phyloP scores from a whole-genome alignment of 2,329 filamentous ascomycete genomes.

The Ophiostoma tasmaniense region DNA sequence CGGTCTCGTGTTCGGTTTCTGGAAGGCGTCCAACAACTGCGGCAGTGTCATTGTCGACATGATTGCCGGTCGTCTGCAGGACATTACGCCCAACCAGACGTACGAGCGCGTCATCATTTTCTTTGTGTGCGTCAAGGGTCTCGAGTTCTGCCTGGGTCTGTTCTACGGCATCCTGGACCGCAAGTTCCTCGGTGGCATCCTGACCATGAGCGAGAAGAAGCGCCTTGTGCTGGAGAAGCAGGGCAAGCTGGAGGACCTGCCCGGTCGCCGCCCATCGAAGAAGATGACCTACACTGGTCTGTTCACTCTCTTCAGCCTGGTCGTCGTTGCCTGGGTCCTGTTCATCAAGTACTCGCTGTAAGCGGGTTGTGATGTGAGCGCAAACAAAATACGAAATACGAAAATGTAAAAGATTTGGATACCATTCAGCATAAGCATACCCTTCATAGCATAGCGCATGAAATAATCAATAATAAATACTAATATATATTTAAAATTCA shows the following conservation, averaged over 20 bases:
- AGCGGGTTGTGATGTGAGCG: background rate
- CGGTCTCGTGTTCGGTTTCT: slow-evolving; percentile 25
- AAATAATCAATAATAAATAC: background rate
- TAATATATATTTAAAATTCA: too few relatives aligned
- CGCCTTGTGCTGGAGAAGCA: slow-evolving; percentile 18
- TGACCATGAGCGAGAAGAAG: slow-evolving; percentile 22
- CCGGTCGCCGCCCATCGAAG: slow-evolving; percentile 19
- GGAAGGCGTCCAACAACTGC: slow-evolving; percentile 26
- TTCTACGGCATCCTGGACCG: slow-evolving; percentile 23
- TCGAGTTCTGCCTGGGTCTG: slow-evolving; percentile 25
- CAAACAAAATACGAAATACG: too few relatives aligned
- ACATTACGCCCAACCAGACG: slow-evolving; percentile 23
- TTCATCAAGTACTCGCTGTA: slow-evolving; percentile 21
- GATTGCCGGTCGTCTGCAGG: slow-evolving; percentile 25
- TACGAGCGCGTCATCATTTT: slow-evolving; percentile 24
- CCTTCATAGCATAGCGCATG: too few relatives aligned
- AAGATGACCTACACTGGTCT: slow-evolving; percentile 14
- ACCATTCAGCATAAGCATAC: too few relatives aligned
- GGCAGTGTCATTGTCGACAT: slow-evolving; percentile 25
- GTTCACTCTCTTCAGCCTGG: slow-evolving; percentile 12
- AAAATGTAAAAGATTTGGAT: too few relatives aligned
- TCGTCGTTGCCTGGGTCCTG: slow-evolving; percentile 23
- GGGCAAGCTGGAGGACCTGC: slow-evolving; percentile 16
- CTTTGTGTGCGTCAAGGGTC: slow-evolving; percentile 24
- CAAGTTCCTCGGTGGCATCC: slow-evolving; percentile 19